Evolutionary conservation across 148 eudicot genomes (phyloP).

Genomic region (Arctostaphylos glauca): DNA sequence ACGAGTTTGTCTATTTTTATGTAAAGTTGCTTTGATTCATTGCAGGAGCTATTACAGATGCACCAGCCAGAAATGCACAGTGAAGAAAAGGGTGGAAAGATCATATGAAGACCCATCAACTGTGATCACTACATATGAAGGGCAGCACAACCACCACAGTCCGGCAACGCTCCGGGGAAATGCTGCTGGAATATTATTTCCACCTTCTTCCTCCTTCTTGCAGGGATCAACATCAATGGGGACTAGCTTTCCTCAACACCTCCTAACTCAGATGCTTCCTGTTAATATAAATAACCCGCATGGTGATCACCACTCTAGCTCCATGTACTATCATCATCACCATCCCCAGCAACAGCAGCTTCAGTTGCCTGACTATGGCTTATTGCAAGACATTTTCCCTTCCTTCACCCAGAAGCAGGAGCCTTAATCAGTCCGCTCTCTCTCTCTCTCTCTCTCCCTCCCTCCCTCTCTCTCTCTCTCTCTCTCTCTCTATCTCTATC

Average conservation of each 20-base stretch:
- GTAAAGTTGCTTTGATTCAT: not conserved
- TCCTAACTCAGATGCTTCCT: constrained; percentile 19
- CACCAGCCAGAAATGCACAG: constrained; percentile 32
- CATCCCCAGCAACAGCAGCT: constrained; percentile 17
- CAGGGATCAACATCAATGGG: not conserved
- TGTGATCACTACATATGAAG: constrained; percentile 36
- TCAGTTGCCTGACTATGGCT: constrained; percentile 17
- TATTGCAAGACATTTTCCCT: constrained; percentile 16
- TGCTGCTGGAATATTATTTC: constrained; percentile 21
- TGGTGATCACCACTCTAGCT: constrained; percentile 7
- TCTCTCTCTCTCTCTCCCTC: constrained; percentile 15
- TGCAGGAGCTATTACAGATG: constrained; percentile 39
- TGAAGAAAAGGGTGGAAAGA: constrained; percentile 38
- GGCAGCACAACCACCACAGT: constrained; percentile 36
- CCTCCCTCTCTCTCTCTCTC: constrained; percentile 5
- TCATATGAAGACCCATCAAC: constrained; percentile 30
- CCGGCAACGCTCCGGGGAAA: constrained; percentile 29
- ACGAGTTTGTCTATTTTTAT: not conserved
- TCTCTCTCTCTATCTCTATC: constrained; percentile 14
- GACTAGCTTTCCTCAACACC: constrained; percentile 8
- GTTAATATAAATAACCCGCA: not conserved
- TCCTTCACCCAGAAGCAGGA: constrained; percentile 14
- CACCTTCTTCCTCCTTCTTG: constrained; percentile 11
- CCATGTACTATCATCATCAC: not conserved
- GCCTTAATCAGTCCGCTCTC: not conserved